These are phyloP conservation scores for Russula sp. DNA, from an alignment of 768 basidiomycete genomes.

Conservation along the genomic window DNA sequence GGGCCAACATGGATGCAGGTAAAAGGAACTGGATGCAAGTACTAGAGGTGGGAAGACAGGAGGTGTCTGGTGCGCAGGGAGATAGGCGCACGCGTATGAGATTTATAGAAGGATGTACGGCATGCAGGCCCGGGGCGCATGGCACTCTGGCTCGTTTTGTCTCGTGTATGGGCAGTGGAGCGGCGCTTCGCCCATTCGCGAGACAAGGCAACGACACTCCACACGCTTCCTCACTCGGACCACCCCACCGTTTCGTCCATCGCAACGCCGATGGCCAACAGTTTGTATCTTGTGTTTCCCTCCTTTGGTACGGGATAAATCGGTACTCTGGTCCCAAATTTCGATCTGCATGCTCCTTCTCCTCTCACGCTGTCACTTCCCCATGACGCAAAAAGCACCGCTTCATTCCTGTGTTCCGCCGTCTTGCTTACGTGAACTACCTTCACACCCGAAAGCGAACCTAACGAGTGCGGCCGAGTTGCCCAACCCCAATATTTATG, in stretches of 20 bases:
- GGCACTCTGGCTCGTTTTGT: neutral
- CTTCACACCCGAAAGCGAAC: neutral
- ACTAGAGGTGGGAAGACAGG: neutral
- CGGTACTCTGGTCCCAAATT: neutral
- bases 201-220: neutral
- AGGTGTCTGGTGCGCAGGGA: neutral
- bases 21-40: neutral
- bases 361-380: neutral
- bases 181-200: constrained; percentile 6
- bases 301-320: neutral
- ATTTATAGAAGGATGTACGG: constrained; percentile 15
- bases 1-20: constrained; percentile 5
- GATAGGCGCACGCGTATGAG: neutral
- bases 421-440: neutral
- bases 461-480: neutral
- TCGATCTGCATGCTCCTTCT: neutral
- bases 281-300: neutral
- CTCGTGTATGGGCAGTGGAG: neutral
- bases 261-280: neutral
- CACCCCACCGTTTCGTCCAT: neutral
- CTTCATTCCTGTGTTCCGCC: neutral
- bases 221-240: neutral
- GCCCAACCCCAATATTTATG: neutral
- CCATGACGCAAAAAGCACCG: neutral
- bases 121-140: neutral